phyloP scores from a whole-genome alignment of 495 filamentous ascomycete genomes.

The Penicillium flavigenum region DNA sequence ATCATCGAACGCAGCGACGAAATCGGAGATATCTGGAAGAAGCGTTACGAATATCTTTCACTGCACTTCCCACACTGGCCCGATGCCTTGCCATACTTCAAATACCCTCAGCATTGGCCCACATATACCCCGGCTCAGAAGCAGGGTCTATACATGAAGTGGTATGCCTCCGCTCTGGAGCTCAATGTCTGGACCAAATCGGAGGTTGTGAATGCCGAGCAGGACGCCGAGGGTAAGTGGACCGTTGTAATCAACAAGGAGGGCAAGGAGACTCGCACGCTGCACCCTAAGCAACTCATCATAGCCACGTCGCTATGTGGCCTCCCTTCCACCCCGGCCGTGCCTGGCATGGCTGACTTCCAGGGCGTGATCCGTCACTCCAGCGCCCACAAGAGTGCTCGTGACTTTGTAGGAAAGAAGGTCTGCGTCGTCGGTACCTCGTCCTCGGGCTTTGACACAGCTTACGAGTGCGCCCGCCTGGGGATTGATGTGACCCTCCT shows the following conservation, averaged over 20 bases:
- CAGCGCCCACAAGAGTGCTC: constrained; percentile 29
- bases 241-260: constrained; percentile 51
- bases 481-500: constrained; percentile 65
- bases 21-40: constrained; percentile 70
- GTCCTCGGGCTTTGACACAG: constrained; percentile 72
- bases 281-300: constrained; percentile 40
- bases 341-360: constrained; percentile 32
- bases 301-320: constrained; percentile 40
- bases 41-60: constrained; percentile 52
- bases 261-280: constrained; percentile 38
- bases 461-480: constrained; percentile 59
- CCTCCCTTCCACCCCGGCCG: constrained; percentile 28
- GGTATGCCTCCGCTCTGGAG: constrained; percentile 63
- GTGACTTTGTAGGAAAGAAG: constrained; percentile 60
- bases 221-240: constrained; percentile 53
- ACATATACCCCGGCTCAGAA: constrained; percentile 70
- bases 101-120: constrained; percentile 60
- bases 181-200: constrained; percentile 65
- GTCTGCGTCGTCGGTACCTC: constrained; percentile 68
- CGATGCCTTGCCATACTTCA: constrained; percentile 64
- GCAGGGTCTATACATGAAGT: constrained; percentile 64
- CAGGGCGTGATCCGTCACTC: constrained; percentile 40
- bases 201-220: constrained; percentile 44
- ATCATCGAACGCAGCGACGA: constrained; percentile 59
- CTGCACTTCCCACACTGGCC: constrained; percentile 68